These are phyloP conservation scores for Gaertneriomyces sp. DNA, from an alignment of 192 early-diverging fungal genomes.

Conservation along the genomic window DNA sequence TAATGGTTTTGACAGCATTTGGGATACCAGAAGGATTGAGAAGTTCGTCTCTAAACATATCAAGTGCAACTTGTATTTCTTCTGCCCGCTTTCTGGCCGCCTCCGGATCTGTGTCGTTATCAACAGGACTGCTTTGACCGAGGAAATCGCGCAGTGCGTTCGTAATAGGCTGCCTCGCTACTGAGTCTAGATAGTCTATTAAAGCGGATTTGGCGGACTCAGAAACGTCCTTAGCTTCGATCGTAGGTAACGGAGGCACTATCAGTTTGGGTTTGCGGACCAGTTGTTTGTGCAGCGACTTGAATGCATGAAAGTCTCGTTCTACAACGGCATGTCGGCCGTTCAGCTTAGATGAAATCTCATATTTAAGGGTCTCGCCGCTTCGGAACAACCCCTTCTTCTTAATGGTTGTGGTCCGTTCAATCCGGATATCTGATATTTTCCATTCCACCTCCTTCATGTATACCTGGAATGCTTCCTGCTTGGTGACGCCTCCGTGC, in stretches of 20 bases:
- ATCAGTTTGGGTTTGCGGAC: constrained; percentile 19
- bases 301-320: constrained; percentile 25
- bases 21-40: constrained; percentile 15
- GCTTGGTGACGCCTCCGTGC: too few species aligned
- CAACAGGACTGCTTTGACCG: constrained; percentile 20
- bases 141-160: constrained; percentile 30
- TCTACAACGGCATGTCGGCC: constrained; percentile 2
- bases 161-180: constrained; percentile 4
- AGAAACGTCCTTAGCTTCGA: not conserved
- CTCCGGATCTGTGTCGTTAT: not conserved
- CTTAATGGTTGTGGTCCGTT: constrained; percentile 5
- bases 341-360: constrained; percentile 15
- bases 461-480: too few species aligned
- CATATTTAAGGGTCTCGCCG: constrained; percentile 13
- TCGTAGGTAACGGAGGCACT: constrained; percentile 19
- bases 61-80: constrained; percentile 10
- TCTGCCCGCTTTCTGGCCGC: constrained; percentile 16
- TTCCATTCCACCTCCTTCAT: too few species aligned
- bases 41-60: constrained; percentile 11
- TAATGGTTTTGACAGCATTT: not conserved
- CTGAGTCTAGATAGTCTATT: constrained; percentile 2
- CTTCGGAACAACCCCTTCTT: constrained; percentile 11
- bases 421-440: not conserved
- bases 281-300: constrained; percentile 23
- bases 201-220: not conserved